Base-by-base conservation (phyloP, 495 filamentous ascomycete species). In the Terfezia claveryi region DNA sequence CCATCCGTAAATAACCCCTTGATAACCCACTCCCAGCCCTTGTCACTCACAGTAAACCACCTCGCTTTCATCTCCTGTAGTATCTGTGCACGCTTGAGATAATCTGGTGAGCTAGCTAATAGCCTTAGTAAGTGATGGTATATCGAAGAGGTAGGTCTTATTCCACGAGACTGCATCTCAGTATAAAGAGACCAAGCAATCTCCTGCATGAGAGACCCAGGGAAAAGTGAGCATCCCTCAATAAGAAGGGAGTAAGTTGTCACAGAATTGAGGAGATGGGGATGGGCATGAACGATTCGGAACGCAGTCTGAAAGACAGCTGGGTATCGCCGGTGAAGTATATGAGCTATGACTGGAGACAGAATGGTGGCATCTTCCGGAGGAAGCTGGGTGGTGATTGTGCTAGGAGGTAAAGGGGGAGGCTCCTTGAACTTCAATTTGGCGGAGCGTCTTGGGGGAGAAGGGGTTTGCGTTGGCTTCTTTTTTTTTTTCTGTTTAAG, bases 31-130 rank as follows among this genome's bases (percentile, higher is more conserved):
- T 80, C 73, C 69, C 74, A 79, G 14, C 79, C 85, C 20, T 77
- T 72, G 9, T 72, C 71, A 8, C 73, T 78, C 23, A 92, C 64
- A 2, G 70, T 68, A 49, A 84, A 75, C 81, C 84, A 91, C 57
- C 79, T 68, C 55, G 76, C 71, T 62, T 76, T 75, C 74, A 88
- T 81, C 20, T 78, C 78, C 49, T 72, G 64, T 23, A 96, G 67
- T n/a, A 93, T 71, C 36, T 80, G 71, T 38, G 73, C 71, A 23
- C 87, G 80, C 10, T 87, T 71, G 1, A 87, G 49, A 58, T 91
- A 87, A 66, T 95, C 80, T 0, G 89, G 87, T 12, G 85, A 78
- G 23, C 88, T 76, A 7, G 77, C 77, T 78, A 87, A 53, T 36
- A 59, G 17, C 71, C 80, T 79, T 49, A 96, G 66, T 14, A 80